Evolutionary conservation across 2,329 filamentous ascomycete genomes (phyloP).

Genomic region (Calonectria pteridis): DNA sequence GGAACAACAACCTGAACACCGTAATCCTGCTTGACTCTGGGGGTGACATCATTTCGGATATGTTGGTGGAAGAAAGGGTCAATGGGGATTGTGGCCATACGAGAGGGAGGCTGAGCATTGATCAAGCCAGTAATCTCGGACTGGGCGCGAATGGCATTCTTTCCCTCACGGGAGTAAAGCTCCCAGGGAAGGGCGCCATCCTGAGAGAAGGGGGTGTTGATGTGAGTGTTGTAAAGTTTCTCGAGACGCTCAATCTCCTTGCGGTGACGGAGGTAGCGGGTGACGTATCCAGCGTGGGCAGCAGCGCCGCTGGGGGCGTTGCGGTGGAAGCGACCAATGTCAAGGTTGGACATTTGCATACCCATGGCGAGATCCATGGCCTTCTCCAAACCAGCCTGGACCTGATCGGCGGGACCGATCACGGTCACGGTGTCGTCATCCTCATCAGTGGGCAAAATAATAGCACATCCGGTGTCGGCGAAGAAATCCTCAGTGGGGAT

Average conservation of each 20-base stretch:
- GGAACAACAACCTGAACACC: slow-evolving; percentile 82
- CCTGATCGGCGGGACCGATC: slow-evolving; percentile 80
- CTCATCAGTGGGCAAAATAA: slow-evolving; percentile 82
- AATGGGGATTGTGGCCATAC: slow-evolving; percentile 75
- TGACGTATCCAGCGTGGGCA: slow-evolving; percentile 85
- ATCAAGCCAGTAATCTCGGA: slow-evolving; percentile 81
- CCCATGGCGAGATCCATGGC: slow-evolving; percentile 90
- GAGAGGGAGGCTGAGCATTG: slow-evolving; percentile 78
- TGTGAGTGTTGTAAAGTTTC: slow-evolving; percentile 83
- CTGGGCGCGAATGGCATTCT: slow-evolving; percentile 82
- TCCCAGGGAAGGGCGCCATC: slow-evolving; percentile 85
- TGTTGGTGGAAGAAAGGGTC: slow-evolving; percentile 86
- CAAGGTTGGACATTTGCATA: slow-evolving; percentile 87
- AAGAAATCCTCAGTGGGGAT: slow-evolving; percentile 88
- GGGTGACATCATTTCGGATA: slow-evolving; percentile 73
- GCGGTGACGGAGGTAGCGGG: slow-evolving; percentile 87
- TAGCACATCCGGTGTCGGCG: slow-evolving; percentile 88
- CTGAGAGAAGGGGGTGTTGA: slow-evolving; percentile 80
- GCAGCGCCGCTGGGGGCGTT: slow-evolving; percentile 79
- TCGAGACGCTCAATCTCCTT: slow-evolving; percentile 87
- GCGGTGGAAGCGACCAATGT: slow-evolving; percentile 83
- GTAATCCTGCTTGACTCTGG: slow-evolving; percentile 73
- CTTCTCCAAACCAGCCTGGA: slow-evolving; percentile 82
- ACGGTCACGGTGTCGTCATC: slow-evolving; percentile 89
- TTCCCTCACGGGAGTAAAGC: slow-evolving; percentile 87